These are phyloP conservation scores for Annona squamosa DNA, from an alignment of 164 flowering plant species.

Conservation along the genomic window DNA sequence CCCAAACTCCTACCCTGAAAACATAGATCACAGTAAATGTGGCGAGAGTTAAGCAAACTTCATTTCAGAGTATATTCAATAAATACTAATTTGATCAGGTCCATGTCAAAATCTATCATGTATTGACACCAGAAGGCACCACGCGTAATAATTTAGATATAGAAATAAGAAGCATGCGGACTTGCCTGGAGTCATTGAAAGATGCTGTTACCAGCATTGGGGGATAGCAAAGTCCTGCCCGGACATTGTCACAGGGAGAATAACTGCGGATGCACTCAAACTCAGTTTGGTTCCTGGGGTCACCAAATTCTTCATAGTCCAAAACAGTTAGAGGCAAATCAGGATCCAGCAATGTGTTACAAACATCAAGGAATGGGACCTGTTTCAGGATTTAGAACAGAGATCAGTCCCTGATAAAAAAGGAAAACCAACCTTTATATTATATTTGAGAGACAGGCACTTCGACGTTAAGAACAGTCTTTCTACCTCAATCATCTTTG, in stretches of 20 bases:
- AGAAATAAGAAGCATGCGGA: neutral
- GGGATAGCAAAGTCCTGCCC: slow-evolving; percentile 49
- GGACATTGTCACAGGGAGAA: slow-evolving; percentile 82
- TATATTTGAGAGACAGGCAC: neutral
- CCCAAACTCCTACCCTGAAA: slow-evolving; percentile 92
- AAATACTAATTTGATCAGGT: neutral
- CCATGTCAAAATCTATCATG: neutral
- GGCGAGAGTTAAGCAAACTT: neutral
- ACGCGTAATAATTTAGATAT: neutral
- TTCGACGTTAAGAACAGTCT: neutral
- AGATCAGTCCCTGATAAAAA: slow-evolving; percentile 8
- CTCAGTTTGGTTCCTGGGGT: slow-evolving; percentile 47
- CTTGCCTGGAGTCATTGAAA: slow-evolving; percentile 72
- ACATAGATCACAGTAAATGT: neutral
- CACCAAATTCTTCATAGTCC: slow-evolving; percentile 92
- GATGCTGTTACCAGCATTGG: slow-evolving; percentile 64
- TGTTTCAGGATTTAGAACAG: slow-evolving; percentile 22
- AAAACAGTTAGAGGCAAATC: slow-evolving; percentile 73
- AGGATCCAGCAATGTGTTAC: slow-evolving; percentile 78
- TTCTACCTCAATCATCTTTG: neutral
- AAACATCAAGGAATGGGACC: slow-evolving; percentile 95
- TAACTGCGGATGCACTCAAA: slow-evolving; percentile 53
- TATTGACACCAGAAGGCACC: neutral
- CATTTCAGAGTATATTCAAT: neutral
- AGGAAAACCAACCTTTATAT: neutral